Evolutionary conservation across 257 asterid genomes (phyloP).

Genomic region (Cynanchum wilfordii): DNA sequence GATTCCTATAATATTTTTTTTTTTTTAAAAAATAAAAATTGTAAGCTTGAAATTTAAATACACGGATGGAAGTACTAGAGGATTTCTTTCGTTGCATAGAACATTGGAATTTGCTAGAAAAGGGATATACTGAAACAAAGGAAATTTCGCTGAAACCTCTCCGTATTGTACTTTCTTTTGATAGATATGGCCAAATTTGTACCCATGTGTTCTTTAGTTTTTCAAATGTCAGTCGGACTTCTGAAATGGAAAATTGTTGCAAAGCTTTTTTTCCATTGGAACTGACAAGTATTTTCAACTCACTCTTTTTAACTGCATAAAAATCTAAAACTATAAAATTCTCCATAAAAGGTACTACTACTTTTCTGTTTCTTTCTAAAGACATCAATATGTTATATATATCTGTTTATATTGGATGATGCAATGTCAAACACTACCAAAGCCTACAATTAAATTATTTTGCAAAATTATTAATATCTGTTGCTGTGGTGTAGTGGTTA

Average conservation of each 20-base stretch:
- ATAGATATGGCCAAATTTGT: neutral
- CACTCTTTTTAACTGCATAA: neutral
- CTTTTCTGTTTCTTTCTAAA: neutral
- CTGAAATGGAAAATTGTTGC: neutral
- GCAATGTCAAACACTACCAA: no score
- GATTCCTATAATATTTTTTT: no score
- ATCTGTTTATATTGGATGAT: no score
- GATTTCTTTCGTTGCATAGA: neutral
- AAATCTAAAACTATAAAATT: no score
- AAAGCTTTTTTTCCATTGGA: neutral
- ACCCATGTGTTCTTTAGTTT: neutral
- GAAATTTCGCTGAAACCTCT: slow-evolving; percentile 47
- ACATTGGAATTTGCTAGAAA: neutral
- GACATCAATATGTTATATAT: no score
- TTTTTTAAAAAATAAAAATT: no score
- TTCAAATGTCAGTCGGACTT: neutral
- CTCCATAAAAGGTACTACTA: no score
- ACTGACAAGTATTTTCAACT: neutral
- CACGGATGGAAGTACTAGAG: neutral
- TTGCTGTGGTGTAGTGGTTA: slow-evolving; percentile 36
- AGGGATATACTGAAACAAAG: neutral
- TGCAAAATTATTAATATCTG: neutral
- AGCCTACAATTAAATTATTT: no score
- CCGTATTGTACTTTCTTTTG: neutral
- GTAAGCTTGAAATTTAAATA: no score